Conservation (phyloP, 257 asterid genomes). For the Nicotiana tabacum region DNA sequence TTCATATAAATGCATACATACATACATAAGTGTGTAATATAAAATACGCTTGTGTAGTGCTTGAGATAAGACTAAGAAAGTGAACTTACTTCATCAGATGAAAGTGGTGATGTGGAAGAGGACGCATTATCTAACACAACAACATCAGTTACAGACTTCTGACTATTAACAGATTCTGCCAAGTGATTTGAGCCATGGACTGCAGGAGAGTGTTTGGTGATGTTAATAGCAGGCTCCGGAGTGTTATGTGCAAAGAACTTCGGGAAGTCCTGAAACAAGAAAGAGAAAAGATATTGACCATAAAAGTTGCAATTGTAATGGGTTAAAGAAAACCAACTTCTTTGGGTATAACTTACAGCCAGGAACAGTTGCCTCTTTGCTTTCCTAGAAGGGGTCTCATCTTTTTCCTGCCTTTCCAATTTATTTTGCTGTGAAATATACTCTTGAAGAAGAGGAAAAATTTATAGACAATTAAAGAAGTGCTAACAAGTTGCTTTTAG, state of each 20-base stretch:
- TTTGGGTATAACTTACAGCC: not conserved
- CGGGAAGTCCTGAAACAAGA: not conserved
- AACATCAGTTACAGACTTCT: not conserved
- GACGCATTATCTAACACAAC: not conserved
- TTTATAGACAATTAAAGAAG: not conserved
- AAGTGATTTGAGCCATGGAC: not conserved
- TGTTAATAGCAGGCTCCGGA: not conserved
- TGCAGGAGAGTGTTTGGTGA: not conserved
- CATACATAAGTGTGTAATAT: not conserved
- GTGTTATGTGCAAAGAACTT: not conserved
- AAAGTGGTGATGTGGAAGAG: not conserved
- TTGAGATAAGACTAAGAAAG: not conserved
- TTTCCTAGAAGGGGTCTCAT: not conserved
- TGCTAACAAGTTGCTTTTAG: not conserved
- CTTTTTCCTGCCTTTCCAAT: not conserved
- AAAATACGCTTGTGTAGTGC: not conserved
- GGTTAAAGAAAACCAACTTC: not conserved
- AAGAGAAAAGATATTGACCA: not conserved
- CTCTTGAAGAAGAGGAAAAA: not conserved
- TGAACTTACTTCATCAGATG: not conserved
- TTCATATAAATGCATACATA: not conserved
- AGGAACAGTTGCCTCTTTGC: not conserved
- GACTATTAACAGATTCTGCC: not conserved
- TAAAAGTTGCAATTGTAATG: not conserved
- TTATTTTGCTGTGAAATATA: not conserved